Base-by-base conservation (phyloP, 306 rosid genomes). In the Trifolium pratense region DNA sequence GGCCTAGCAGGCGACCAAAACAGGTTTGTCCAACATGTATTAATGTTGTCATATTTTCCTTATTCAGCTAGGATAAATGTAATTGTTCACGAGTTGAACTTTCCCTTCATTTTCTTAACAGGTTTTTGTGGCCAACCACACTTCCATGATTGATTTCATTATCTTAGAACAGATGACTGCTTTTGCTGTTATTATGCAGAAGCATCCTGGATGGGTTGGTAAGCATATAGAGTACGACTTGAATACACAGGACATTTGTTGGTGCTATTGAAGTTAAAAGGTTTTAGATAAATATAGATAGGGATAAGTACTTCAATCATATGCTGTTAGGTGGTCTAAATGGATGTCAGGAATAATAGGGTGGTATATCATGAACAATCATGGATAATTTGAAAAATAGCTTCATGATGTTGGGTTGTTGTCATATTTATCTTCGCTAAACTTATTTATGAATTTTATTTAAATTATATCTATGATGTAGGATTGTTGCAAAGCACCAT, bases 121-220 rank as follows among this genome's bases (percentile, higher is more conserved):
- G 98, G 97, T 94, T 86, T 94, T 89, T 79, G 97, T 89, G 80
- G 93, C 98, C 82, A 94, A 91, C 76, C 96, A 91, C 74, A 94
- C 98, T 51, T 94, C 97, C 74, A 94, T 94, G 97, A 94, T 91
- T 80, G 97, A 94, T 89, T 94, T 94, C 86, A 87, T 94, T 75
- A 70, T 94, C 85, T 83, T 94, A 84, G 95, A 91, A 75, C 98
- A 94, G 91, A 94, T 94, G 97, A 89, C 98, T 10, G 96, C 98
- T 52, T 94, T 94, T 84, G 96, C 98, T 80, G 98, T 91, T 55
- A 94, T 94, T 55, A 91, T 94, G 98, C 98, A 94, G 83, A 94
- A 91, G 75, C 98, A 94, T 86, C 92, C 91, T 76, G 98, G 98
- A 80, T 94, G 98, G 98, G 97, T 94, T 83, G 98, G 98, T 94